phyloP scores from a whole-genome alignment of 148 eudicot genomes.

The Rhododendron henanense region DNA sequence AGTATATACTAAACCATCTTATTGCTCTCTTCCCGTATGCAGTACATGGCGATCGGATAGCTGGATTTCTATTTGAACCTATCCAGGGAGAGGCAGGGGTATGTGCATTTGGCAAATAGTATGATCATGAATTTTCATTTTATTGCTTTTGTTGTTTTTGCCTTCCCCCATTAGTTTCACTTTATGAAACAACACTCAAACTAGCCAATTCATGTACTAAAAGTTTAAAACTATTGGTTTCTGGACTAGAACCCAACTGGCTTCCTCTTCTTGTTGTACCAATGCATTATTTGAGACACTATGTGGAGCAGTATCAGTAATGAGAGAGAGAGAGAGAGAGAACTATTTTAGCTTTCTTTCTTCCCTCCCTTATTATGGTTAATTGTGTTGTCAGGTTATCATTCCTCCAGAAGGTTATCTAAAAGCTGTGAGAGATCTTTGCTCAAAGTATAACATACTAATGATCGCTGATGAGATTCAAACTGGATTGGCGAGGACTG shows the following conservation, averaged over 20 bases:
- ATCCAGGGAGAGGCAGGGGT: conserved; percentile 99
- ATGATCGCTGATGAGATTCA: conserved; percentile 99
- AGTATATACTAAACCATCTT: background rate
- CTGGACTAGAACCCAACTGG: background rate
- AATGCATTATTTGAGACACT: background rate
- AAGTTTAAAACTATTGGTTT: background rate
- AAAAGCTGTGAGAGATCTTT: conserved; percentile 83
- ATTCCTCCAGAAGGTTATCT: conserved; percentile 90
- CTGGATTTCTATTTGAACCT: conserved; percentile 97
- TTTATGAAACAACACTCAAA: background rate
- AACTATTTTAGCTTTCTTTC: background rate
- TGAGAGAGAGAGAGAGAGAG: background rate
- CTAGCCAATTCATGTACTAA: background rate
- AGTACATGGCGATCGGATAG: conserved; percentile 85
- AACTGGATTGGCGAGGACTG: conserved; percentile 94
- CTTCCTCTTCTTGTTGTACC: background rate
- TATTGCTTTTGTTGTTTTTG: background rate
- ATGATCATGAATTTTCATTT: background rate
- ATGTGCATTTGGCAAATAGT: conserved; percentile 23
- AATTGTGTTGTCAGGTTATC: conserved; percentile 55
- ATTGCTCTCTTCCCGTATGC: conserved; percentile 20
- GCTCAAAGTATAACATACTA: conserved; percentile 73
- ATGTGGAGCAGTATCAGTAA: background rate
- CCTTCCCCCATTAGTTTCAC: conserved; percentile 10
- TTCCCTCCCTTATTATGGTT: conserved; percentile 1